These are phyloP conservation scores for Auricularia sp. DNA, from an alignment of 768 basidiomycete genomes.

Conservation along the genomic window DNA sequence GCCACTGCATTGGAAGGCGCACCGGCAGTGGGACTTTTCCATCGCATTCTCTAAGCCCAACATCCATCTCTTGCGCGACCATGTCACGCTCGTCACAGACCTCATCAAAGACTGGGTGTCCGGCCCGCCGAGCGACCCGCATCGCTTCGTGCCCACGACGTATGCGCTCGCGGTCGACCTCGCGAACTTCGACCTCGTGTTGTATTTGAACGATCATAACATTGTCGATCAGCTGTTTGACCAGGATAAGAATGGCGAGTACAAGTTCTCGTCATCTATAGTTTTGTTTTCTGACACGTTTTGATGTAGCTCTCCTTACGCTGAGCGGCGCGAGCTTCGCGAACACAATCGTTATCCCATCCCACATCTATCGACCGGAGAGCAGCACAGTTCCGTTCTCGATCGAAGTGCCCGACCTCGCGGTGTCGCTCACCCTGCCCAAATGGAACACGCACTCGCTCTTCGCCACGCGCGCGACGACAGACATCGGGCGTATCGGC, in stretches of 20 bases:
- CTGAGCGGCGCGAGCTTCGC: constrained; percentile 49
- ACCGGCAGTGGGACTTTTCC: constrained; percentile 71
- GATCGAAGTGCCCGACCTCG: constrained; percentile 48
- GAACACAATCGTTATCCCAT: constrained; percentile 47
- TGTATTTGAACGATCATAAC: constrained; percentile 92
- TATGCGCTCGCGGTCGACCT: constrained; percentile 66
- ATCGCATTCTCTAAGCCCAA: constrained; percentile 61
- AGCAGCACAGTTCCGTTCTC: constrained; percentile 56
- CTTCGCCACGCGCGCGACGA: constrained; percentile 49
- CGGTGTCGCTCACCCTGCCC: constrained; percentile 59
- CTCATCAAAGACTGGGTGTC: constrained; percentile 87
- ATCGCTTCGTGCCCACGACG: constrained; percentile 73
- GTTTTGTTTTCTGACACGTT: constrained; percentile 19
- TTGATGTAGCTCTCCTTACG: constrained; percentile 48
- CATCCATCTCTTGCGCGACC: constrained; percentile 79
- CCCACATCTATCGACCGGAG: constrained; percentile 63
- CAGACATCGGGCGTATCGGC: constrained; percentile 52
- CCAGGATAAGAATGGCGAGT: constrained; percentile 56
- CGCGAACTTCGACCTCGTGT: constrained; percentile 64
- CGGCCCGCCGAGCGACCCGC: constrained; percentile 70
- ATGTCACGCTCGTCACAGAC: constrained; percentile 89
- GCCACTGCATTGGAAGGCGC: constrained; percentile 73
- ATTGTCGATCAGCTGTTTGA: constrained; percentile 84
- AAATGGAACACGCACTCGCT: constrained; percentile 82
- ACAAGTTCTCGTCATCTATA: constrained; percentile 31